Base-by-base conservation (phyloP, 108 stramenopile genomes). In the Asterionellopsis glacialis region DNA sequence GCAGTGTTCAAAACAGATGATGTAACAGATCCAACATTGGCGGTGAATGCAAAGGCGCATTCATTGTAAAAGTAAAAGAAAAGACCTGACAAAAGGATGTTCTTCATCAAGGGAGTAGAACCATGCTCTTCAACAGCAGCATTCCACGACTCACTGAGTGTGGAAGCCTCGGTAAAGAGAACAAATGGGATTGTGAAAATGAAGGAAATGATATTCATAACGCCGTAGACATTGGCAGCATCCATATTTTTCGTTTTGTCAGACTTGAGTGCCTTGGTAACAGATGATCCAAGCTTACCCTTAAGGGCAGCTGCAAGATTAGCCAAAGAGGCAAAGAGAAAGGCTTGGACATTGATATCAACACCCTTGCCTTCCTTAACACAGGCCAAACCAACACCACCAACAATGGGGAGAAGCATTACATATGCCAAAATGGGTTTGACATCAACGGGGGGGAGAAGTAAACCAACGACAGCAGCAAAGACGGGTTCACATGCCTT, bases 41-140 rank as follows among this genome's bases (percentile, higher is more conserved):
- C 74, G 49, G 94, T 87, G 64, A 94, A 94, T 24, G 94, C 83
- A 73, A 94, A 95, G 57, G 96, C 96, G 41, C 57, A 72, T 65
- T 97, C 96, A 45, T 97, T 97, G 90, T 97, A 97, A 55, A 94
- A 71, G 82, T 97, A 97, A 65, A 93, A 97, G 79, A 91, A 94
- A 55, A 97, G 84, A 49, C 95, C 96, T 42, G 82, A 84, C 23
- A 88, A 52, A 33, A 83, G 58, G 51, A 91, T 84, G 73, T 91
- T 91, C 42, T 25, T 74, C 48, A 84, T 61, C 23, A 91, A 45
- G 28, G 70, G 79, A 22, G 74, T 55, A 14, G 75, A 53, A 28
- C 84, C 86, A 50, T 85, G 59, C 27, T 68, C 72, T 39, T 68
- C 66, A 15, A 70, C 75, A 19, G 90, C 84, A 58, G 79, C 81